Conservation (phyloP, 305 asterid species). For the Fraxinus paxiana region DNA sequence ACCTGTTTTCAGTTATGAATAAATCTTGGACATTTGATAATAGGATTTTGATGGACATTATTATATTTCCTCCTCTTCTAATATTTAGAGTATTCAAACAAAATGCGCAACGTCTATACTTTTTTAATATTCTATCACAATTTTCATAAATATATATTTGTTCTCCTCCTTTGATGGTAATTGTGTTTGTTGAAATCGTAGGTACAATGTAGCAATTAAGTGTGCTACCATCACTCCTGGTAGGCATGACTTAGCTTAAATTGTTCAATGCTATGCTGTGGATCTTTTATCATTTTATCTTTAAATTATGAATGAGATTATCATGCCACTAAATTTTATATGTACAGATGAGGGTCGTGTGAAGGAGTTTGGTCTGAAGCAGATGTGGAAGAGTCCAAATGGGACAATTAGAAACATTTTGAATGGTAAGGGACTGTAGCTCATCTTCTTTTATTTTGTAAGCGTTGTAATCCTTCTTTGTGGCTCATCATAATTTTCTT, state of each 20-base stretch:
- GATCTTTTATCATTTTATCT: neutral
- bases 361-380: constrained; percentile 69
- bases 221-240: constrained; percentile 98
- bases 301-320: constrained; percentile 5
- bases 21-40: neutral
- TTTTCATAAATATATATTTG: neutral
- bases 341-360: constrained; percentile 79
- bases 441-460: neutral
- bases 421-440: constrained; percentile 55
- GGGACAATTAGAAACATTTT: constrained; percentile 92
- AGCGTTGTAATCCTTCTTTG: neutral
- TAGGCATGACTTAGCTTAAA: constrained; percentile 20
- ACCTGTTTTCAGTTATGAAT: neutral
- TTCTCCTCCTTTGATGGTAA: neutral
- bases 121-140: neutral
- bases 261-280: neutral
- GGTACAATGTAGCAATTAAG: constrained; percentile 94
- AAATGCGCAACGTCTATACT: neutral
- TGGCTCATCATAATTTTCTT: constrained; percentile 13
- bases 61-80: neutral
- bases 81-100: neutral
- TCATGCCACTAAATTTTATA: constrained; percentile 2
- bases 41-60: neutral
- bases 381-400: constrained; percentile 94
- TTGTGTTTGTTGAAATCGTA: constrained; percentile 31